A percentile compares a stretch with the other conserved stretches of the same genome.
Evolutionary conservation across 441 rosid genomes (phyloP).

Genomic region (Kokia cookei): DNA sequence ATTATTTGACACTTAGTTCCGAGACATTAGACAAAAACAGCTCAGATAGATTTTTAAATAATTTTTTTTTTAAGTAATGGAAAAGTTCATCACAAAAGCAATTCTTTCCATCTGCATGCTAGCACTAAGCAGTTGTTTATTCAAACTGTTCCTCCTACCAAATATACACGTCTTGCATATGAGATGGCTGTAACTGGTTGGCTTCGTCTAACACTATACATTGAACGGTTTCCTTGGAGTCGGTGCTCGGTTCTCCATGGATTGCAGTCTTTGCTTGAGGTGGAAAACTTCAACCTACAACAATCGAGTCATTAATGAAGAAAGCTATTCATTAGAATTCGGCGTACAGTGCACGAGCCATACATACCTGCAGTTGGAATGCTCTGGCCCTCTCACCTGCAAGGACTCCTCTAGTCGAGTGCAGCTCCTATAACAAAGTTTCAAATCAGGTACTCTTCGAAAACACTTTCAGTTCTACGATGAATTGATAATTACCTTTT

Average conservation of each 20-base stretch:
- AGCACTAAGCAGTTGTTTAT: background rate
- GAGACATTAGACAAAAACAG: no score
- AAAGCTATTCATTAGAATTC: no score
- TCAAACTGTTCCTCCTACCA: background rate
- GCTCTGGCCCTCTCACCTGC: constrained; percentile 89
- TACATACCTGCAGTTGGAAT: constrained; percentile 44
- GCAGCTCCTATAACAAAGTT: constrained; percentile 60
- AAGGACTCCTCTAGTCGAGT: constrained; percentile 84
- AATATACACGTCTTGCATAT: background rate
- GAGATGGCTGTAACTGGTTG: background rate
- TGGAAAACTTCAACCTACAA: constrained; percentile 94
- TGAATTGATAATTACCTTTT: constrained; percentile 48
- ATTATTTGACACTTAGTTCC: no score
- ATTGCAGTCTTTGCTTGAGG: constrained; percentile 90
- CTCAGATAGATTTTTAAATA: no score
- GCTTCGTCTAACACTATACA: constrained; percentile 21
- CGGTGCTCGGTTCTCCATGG: constrained; percentile 76
- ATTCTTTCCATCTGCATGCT: background rate
- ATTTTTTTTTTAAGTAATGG: background rate
- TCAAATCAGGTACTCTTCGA: background rate
- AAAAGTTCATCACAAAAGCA: background rate
- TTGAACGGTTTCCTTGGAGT: constrained; percentile 87
- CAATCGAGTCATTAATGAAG: no score
- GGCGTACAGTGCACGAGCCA: no score
- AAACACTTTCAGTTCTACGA: background rate